phyloP scores from a whole-genome alignment of 2,329 filamentous ascomycete species.

The Penicillium olsonii region DNA sequence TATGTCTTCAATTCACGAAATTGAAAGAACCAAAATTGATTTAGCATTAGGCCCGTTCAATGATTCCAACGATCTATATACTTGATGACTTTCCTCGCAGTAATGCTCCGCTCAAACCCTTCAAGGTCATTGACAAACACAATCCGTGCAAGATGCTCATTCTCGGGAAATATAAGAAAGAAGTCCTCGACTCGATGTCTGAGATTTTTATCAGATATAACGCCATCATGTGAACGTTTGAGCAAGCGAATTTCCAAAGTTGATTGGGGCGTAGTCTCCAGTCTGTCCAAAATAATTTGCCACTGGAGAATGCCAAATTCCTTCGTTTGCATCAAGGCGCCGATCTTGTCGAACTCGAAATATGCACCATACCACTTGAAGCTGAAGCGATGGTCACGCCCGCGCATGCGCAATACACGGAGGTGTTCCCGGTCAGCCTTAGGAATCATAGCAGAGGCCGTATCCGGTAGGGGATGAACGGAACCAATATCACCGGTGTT shows the following conservation, averaged over 20 bases:
- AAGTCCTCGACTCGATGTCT: too few relatives aligned
- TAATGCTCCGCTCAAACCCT: conserved; percentile 3
- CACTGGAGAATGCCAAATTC: not conserved
- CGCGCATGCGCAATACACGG: not conserved
- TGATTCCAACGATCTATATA: conserved; percentile 3
- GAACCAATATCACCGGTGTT: conserved; percentile 48
- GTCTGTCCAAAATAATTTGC: not conserved
- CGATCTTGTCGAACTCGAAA: not conserved
- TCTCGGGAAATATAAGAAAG: not conserved
- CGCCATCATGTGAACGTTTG: too few relatives aligned
- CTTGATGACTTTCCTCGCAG: conserved; percentile 2
- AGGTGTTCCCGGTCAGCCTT: not conserved
- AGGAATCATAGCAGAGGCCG: not conserved
- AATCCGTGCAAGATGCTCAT: not conserved
- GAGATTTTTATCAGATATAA: too few relatives aligned
- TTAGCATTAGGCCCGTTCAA: too few relatives aligned
- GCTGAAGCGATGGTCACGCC: not conserved
- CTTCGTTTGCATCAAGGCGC: not conserved
- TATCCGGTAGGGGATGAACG: conserved; percentile 34
- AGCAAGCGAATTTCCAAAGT: too few relatives aligned
- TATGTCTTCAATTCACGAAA: too few relatives aligned
- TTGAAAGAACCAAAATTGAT: too few relatives aligned
- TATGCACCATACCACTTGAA: not conserved
- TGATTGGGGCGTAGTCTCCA: too few relatives aligned
- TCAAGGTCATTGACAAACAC: not conserved